Evolutionary conservation across 2,329 filamentous ascomycete species (phyloP), one percentile per base, ranked within the genome.

Genomic region (Microsporum ferrugineum): DNA sequence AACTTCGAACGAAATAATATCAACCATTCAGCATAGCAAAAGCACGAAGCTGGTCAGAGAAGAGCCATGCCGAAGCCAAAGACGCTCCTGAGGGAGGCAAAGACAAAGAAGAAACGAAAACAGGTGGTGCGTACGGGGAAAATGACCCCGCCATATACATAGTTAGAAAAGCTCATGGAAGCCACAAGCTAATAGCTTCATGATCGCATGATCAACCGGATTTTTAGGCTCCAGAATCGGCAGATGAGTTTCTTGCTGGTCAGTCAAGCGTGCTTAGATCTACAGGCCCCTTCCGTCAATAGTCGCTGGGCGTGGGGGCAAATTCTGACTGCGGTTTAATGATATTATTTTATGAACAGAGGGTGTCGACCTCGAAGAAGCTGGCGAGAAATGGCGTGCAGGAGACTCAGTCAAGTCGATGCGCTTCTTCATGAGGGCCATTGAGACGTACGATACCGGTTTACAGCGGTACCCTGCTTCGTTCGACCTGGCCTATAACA

Each of bases 401-500:
- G 87, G 87, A 27, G 87, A 90, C 70, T 80, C 84, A 23, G 81
- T 78, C 57, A 89, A 89, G 67, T 81, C 82, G 3, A 78, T 79
- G 64, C 77, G 84, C 55, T 79, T 79, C 67, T 79, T 79, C 68
- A 78, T 84, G 65, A 78, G 85, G 63, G 87, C 87, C 10, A 80
- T 88, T 59, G 80, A 87, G 58, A 78, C 79, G 51, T 90, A 89
- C 68, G 80, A 84, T 64, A 79, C 82, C 59, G 87, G 84, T 10
- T 69, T 89, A 36, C 74, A 75, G 57, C 82, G 77, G 63, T 84
- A 83, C 68, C 84, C 86, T 1, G 68, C 70, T 7, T 84, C 80
- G 23, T 86, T 89, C 72, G 87, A 89, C 72, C 77, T 89, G 39
- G 86, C 86, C 8, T 89, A 89, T 71, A 89, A 89, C 71, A 88